These are phyloP conservation scores for Pezicula rhizophila DNA, from an alignment of 2,329 filamentous ascomycete species.

Conservation along the genomic window DNA sequence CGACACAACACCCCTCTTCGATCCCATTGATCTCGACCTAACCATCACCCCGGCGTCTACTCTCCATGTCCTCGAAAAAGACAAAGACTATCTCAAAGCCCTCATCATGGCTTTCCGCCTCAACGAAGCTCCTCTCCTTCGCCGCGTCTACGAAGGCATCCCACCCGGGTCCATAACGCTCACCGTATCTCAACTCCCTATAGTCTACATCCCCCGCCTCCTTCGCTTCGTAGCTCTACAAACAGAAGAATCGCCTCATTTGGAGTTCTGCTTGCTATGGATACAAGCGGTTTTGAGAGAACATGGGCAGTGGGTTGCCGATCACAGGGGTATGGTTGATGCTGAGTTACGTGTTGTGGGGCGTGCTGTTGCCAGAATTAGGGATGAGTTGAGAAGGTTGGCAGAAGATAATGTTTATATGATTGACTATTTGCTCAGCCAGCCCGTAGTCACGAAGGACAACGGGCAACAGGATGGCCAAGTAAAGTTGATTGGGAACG, in stretches of 20 bases:
- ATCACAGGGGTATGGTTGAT: slow-evolving; percentile 72
- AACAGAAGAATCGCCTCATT: slow-evolving; percentile 82
- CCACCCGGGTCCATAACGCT: slow-evolving; percentile 70
- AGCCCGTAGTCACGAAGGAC: slow-evolving; percentile 32
- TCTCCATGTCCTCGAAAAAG: slow-evolving; percentile 57
- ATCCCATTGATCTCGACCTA: slow-evolving; percentile 93
- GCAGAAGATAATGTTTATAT: slow-evolving; percentile 86
- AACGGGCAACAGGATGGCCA: slow-evolving; percentile 22
- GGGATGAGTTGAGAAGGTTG: slow-evolving; percentile 73
- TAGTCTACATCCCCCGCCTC: slow-evolving; percentile 78
- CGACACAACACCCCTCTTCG: slow-evolving; percentile 78
- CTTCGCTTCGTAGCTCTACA: slow-evolving; percentile 83
- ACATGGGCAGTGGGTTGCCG: slow-evolving; percentile 80
- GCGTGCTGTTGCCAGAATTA: slow-evolving; percentile 72
- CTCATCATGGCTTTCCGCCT: slow-evolving; percentile 96
- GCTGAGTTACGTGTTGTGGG: slow-evolving; percentile 80
- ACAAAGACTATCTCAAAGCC: slow-evolving; percentile 82
- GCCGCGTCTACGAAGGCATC: slow-evolving; percentile 78
- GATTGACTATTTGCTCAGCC: slow-evolving; percentile 71
- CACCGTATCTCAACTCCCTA: slow-evolving; percentile 72
- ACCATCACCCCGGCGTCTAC: slow-evolving; percentile 86
- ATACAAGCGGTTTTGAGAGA: slow-evolving; percentile 75
- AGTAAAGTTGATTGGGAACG: slow-evolving; percentile 29
- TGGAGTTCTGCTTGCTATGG: slow-evolving; percentile 94
- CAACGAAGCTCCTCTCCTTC: slow-evolving; percentile 77